A percentile compares a stretch with the other conserved stretches of the same genome.
Conservation (phyloP, 176 grass and related monocot species). For the Carex scoparia region DNA sequence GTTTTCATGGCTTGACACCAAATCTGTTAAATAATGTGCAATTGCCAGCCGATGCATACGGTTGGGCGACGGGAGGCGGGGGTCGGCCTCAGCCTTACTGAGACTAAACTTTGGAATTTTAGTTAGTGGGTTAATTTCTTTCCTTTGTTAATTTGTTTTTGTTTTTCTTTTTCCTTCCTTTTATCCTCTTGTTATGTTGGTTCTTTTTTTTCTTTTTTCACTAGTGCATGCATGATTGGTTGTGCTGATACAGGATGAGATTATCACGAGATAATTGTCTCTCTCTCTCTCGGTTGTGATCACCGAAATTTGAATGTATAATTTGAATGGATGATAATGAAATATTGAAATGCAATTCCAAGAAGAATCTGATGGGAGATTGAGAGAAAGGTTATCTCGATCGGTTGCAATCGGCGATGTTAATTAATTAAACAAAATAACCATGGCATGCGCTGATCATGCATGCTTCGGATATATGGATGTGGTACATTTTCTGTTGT, state of each 20-base stretch:
- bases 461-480: not conserved
- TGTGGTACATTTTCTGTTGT: not conserved
- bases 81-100: constrained; percentile 14
- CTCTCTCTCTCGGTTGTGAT: constrained; percentile 6
- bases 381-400: not conserved
- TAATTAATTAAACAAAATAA: constrained; percentile 6
- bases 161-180: not conserved
- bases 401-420: not conserved
- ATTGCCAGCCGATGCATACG: constrained; percentile 50
- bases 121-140: constrained; percentile 22
- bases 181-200: constrained; percentile 1
- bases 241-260: constrained; percentile 13
- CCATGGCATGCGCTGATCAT: not conserved
- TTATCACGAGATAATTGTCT: constrained; percentile 12
- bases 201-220: not conserved
- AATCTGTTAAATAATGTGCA: constrained; percentile 63
- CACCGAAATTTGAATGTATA: constrained; percentile 5
- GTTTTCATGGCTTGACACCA: constrained; percentile 42
- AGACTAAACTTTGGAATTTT: constrained; percentile 20
- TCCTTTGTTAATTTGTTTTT: constrained; percentile 1
- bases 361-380: not conserved
- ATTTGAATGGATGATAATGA: not conserved
- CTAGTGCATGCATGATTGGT: constrained; percentile 27
- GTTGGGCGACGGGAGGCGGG: constrained; percentile 29
- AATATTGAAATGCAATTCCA: not conserved